phyloP scores from a whole-genome alignment of 345 rosid genomes.

The Brassica rapa region DNA sequence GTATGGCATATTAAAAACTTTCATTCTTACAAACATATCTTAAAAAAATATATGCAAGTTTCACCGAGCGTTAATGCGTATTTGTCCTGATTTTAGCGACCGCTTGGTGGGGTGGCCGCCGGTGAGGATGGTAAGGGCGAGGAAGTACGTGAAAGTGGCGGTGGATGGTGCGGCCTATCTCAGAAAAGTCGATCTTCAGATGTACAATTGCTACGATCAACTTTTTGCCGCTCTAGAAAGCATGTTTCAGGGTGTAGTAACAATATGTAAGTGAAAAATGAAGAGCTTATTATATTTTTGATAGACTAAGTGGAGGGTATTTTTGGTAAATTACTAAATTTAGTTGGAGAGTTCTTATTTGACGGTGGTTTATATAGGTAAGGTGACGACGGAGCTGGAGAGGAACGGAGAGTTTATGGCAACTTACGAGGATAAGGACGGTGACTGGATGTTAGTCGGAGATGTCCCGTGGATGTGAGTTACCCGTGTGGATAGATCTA shows the following conservation, averaged over 20 bases:
- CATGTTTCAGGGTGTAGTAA: slow-evolving; percentile 56
- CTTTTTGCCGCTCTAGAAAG: slow-evolving; percentile 52
- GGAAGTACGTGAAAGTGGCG: slow-evolving; percentile 71
- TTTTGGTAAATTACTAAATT: background rate
- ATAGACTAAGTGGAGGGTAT: background rate
- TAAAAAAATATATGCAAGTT: background rate
- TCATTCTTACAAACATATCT: background rate
- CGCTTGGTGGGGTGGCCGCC: slow-evolving; percentile 88
- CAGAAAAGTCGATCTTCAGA: slow-evolving; percentile 67
- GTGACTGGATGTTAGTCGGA: slow-evolving; percentile 89
- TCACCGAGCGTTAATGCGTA: background rate
- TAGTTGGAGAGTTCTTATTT: background rate
- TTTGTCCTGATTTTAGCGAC: slow-evolving; percentile 35
- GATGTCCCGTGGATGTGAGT: slow-evolving; percentile 93
- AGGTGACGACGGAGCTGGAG: slow-evolving; percentile 20
- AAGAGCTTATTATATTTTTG: background rate
- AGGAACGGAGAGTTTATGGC: slow-evolving; percentile 53
- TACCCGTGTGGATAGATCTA: slow-evolving; percentile 3
- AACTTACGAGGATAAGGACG: slow-evolving; percentile 79
- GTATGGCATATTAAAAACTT: slow-evolving; percentile 5
- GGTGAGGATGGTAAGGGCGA: slow-evolving; percentile 49
- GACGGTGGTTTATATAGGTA: slow-evolving; percentile 38
- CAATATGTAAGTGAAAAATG: slow-evolving; percentile 44
- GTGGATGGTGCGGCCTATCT: slow-evolving; percentile 76
- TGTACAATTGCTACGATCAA: slow-evolving; percentile 48